Base-by-base conservation (phyloP, 2,329 filamentous ascomycete species). In the Metarhizium album region DNA sequence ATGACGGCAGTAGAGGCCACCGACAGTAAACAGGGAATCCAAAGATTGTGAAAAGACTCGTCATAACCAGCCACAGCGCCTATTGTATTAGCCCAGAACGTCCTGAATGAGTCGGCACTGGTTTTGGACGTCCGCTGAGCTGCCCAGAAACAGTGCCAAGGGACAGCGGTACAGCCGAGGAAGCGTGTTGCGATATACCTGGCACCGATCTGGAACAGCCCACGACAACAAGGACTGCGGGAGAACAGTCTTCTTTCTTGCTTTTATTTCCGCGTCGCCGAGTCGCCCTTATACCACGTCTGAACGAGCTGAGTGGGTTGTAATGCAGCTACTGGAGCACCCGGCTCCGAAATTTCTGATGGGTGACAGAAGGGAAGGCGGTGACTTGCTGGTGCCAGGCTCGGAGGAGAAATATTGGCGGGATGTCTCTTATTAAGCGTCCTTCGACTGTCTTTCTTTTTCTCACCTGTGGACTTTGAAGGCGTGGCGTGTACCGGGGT, bases 401-500 rank as follows among this genome's bases (percentile, higher is more conserved):
- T 29, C 16, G 14, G 38, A 46, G 20, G 23, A 20, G 22, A 35
- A 49, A 42, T 46, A 29, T 20, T n/a, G 33, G 46, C 37, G 46
- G 35, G 42, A 43, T 40, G 48, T 51, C 50, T 53, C 43, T 46
- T 48, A 54, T 53, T 51, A 48, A 47, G 18, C 40, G 40, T 35
- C 42, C 23, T 22, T 31, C 38, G 42, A 37, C 29, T 49, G 29
- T 37, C 42, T 43, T 48, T 49, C 46, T 49, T 49, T 49, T 55
- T 42, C 49, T 50, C 47, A 42, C 50, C 47, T 18, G 20, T 48
- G 45, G 31, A 47, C 43, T 46, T 42, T 27, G 33, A 33, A 42
- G 48, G 49, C 46, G 42, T 49, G 50, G 35, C 46, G 45, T 46
- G 48, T 49, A 47, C 48, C 42, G 20, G 51, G 49, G 54, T 48